phyloP scores from a whole-genome alignment of 257 asterid genomes.

The Gynochthodes officinalis region DNA sequence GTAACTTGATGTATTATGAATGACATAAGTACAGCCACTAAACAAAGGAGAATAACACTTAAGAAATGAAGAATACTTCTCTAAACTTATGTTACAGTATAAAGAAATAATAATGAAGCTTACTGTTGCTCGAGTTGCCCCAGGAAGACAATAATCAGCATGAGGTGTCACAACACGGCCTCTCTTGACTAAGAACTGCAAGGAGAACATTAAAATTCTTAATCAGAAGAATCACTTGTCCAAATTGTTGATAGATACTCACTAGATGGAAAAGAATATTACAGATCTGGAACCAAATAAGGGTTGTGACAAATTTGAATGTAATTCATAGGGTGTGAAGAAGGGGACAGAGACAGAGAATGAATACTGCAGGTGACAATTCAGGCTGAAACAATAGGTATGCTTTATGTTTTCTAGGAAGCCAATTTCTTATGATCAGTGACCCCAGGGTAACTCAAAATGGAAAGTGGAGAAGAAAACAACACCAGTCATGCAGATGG shows the following conservation, averaged over 20 bases:
- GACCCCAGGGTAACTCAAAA: not conserved
- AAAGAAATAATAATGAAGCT: slow-evolving; percentile 28
- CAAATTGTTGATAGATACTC: not conserved
- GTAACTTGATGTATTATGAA: not conserved
- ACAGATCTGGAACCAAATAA: not conserved
- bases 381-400: not conserved
- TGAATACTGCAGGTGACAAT: not conserved
- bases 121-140: slow-evolving; percentile 82
- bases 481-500: slow-evolving; percentile 2
- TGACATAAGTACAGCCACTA: not conserved
- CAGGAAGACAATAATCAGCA: slow-evolving; percentile 95
- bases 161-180: slow-evolving; percentile 70
- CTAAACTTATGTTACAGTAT: not conserved
- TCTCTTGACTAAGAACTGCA: slow-evolving; percentile 84
- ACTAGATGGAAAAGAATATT: not conserved
- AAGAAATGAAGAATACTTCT: not conserved
- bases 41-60: not conserved
- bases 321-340: not conserved
- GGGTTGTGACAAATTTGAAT: not conserved
- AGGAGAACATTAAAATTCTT: slow-evolving; percentile 2
- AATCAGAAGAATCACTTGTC: not conserved
- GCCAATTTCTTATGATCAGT: not conserved
- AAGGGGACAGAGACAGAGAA: not conserved
- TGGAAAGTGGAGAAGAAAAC: not conserved
- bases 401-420: not conserved